Evolutionary conservation across 1,139 yeast species (phyloP).

Genomic region (Magnusiomyces suaveolens): DNA sequence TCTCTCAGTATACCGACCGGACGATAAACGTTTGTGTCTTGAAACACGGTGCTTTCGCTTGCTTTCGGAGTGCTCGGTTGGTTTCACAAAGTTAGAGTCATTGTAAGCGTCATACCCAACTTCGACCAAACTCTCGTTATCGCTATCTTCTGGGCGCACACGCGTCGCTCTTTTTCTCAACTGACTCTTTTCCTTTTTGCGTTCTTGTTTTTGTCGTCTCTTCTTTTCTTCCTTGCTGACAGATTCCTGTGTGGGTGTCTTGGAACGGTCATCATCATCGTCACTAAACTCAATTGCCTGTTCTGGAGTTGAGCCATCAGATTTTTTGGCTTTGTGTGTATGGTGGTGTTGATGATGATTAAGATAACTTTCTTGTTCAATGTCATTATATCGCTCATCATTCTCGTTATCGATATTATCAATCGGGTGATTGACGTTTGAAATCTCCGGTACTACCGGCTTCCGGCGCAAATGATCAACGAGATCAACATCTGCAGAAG

Average conservation of each 20-base stretch:
- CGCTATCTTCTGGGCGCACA: background rate
- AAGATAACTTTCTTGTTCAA: background rate
- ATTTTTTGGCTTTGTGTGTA: background rate
- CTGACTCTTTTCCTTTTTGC: background rate
- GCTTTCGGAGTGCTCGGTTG: background rate
- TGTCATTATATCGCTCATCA: background rate
- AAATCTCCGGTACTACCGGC: background rate
- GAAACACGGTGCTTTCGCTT: background rate
- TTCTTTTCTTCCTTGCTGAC: background rate
- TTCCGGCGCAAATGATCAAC: background rate
- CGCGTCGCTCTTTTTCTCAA: background rate
- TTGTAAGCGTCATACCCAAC: background rate
- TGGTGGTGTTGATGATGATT: background rate
- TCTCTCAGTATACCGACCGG: background rate
- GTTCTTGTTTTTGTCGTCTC: background rate
- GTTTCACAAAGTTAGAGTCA: background rate
- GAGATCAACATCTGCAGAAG: background rate
- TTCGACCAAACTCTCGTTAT: background rate
- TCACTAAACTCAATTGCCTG: background rate
- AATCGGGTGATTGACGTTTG: background rate
- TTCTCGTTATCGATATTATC: background rate
- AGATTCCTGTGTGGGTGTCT: background rate
- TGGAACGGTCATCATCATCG: background rate
- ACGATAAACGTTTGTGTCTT: background rate
- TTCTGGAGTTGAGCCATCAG: background rate